Percentiles rank a stretch among this genome's conserved stretches.
phyloP scores from a whole-genome alignment of 2,329 filamentous ascomycete genomes.

The Apiospora marii region DNA sequence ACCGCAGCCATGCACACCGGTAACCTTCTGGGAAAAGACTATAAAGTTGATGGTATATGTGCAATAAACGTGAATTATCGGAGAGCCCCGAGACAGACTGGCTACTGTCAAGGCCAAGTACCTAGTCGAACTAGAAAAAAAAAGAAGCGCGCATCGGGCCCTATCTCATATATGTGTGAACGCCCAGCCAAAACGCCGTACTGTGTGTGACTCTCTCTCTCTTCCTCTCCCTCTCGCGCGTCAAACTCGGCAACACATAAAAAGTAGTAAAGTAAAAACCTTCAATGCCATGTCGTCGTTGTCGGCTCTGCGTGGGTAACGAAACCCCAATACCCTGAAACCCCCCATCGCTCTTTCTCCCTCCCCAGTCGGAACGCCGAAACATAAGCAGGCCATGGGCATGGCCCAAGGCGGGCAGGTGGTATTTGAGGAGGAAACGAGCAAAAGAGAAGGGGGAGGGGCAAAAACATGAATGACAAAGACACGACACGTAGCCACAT shows the following conservation, averaged over 20 bases:
- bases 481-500: conserved; percentile 5
- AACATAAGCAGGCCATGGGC: not conserved
- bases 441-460: not conserved
- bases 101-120: not conserved
- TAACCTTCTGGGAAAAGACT: not conserved
- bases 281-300: not conserved
- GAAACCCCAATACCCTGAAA: not conserved
- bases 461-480: not conserved
- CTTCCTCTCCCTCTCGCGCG: not conserved
- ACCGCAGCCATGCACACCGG: not conserved
- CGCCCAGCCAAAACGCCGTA: conserved; percentile 8
- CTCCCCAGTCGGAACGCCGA: not conserved
- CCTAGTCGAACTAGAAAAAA: not conserved
- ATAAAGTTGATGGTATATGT: not conserved
- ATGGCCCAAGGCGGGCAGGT: not conserved
- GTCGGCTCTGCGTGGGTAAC: not conserved
- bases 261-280: not conserved
- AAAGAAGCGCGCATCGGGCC: not conserved
- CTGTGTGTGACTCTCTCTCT: not conserved
- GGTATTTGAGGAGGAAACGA: conserved; percentile 13
- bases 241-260: not conserved
- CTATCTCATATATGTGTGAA: conserved; percentile 9
- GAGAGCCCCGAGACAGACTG: not conserved
- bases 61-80: conserved; percentile 6
- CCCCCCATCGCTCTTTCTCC: not conserved